Evolutionary conservation across 2,329 filamentous ascomycete genomes (phyloP).

Genomic region (Chrysoporthe cubensis): DNA sequence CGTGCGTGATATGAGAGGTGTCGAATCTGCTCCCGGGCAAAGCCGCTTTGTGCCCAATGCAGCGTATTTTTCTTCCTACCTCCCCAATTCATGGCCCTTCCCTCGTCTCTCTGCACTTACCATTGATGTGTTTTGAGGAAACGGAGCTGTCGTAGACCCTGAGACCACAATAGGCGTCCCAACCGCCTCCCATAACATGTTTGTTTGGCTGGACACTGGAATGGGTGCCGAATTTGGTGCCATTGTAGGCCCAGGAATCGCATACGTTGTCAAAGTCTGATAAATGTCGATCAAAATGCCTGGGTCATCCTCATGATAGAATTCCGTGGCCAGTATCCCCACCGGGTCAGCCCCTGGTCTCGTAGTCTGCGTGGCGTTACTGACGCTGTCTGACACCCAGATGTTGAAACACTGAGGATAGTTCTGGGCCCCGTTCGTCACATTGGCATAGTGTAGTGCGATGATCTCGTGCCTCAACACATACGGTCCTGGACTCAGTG

Average conservation of each 20-base stretch:
- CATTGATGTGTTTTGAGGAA: constrained; percentile 4
- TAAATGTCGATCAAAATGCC: constrained; percentile 35
- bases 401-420: constrained; percentile 39
- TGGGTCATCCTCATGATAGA: constrained; percentile 34
- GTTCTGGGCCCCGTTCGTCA: constrained; percentile 36
- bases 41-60: too few species aligned
- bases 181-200: constrained; percentile 26
- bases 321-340: constrained; percentile 30
- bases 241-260: constrained; percentile 36
- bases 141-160: constrained; percentile 31
- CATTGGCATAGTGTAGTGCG: constrained; percentile 40
- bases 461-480: constrained; percentile 58
- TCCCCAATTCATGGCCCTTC: too few species aligned
- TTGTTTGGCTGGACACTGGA: constrained; percentile 32
- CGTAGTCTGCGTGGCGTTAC: background rate
- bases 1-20: too few species aligned
- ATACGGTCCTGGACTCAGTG: constrained; percentile 51
- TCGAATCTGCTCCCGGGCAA: background rate
- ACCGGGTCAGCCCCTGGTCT: constrained; percentile 19
- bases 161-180: constrained; percentile 36
- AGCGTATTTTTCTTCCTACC: too few species aligned
- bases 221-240: constrained; percentile 34
- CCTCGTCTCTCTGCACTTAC: background rate
- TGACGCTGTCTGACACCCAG: constrained; percentile 31
- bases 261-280: constrained; percentile 31